Evolutionary conservation across 169 alveolate genomes (phyloP).

Genomic region (Neospora caninum): DNA sequence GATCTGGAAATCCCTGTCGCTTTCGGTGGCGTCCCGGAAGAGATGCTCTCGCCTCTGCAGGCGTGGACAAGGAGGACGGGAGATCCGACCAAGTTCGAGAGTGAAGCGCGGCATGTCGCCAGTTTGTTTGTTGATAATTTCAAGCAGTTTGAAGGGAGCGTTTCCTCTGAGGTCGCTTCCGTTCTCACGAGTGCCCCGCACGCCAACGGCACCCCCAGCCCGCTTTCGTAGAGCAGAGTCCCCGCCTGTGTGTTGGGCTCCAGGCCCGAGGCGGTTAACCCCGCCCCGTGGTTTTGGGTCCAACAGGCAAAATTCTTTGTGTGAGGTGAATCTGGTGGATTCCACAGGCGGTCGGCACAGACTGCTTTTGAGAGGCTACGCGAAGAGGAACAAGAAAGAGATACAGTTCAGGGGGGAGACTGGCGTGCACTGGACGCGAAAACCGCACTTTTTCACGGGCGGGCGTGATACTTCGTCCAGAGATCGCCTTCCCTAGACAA

Average conservation of each 20-base stretch:
- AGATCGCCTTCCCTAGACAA: no score
- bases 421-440: no score
- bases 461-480: no score
- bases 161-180: slow-evolving; percentile 16
- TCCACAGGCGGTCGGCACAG: no score
- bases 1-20: slow-evolving; percentile 40
- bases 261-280: no score
- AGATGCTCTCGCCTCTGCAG: slow-evolving; percentile 28
- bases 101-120: background rate
- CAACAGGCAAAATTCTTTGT: no score
- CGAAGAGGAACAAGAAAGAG: no score
- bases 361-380: no score
- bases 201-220: background rate
- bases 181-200: slow-evolving; percentile 16
- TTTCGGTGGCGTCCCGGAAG: slow-evolving; percentile 37
- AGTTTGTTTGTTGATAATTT: slow-evolving; percentile 46
- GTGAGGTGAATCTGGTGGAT: no score
- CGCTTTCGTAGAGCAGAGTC: background rate
- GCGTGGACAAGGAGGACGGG: slow-evolving; percentile 26
- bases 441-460: no score
- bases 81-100: background rate
- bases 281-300: no score
- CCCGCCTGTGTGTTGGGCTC: background rate
- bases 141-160: slow-evolving; percentile 15
- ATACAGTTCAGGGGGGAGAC: no score